Evolutionary conservation across 108 stramenopile genomes (phyloP).

Genomic region (Mediolabrus comicus): DNA sequence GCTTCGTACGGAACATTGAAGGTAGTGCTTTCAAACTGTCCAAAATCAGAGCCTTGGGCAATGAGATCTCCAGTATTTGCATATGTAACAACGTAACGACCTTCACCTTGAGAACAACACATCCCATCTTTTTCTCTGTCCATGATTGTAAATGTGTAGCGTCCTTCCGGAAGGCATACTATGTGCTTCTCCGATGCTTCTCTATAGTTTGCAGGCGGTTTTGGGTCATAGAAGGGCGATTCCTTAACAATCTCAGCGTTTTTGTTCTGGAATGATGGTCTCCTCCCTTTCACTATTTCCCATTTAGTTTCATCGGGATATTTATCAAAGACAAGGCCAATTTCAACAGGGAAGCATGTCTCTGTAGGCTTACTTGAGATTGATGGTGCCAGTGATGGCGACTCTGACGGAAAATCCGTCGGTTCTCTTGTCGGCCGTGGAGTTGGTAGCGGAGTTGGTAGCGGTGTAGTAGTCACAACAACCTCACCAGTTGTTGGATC

Average conservation of each 20-base stretch:
- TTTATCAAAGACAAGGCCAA: slow-evolving; percentile 35
- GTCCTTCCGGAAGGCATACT: slow-evolving; percentile 27
- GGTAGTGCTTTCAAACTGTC: slow-evolving; percentile 23
- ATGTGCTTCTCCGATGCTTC: slow-evolving; percentile 29
- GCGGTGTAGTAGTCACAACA: no score
- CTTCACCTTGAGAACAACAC: slow-evolving; percentile 26
- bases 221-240: slow-evolving; percentile 33
- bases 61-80: slow-evolving; percentile 32
- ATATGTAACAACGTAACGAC: slow-evolving; percentile 28
- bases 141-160: slow-evolving; percentile 40
- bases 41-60: slow-evolving; percentile 20
- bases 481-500: not conserved
- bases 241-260: slow-evolving; percentile 10
- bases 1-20: slow-evolving; percentile 27
- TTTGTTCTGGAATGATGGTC: slow-evolving; percentile 19
- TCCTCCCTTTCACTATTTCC: slow-evolving; percentile 33
- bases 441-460: not conserved
- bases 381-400: not conserved
- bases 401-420: not conserved
- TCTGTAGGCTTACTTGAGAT: not conserved
- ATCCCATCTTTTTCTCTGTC: slow-evolving; percentile 28
- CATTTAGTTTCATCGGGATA: slow-evolving; percentile 29
- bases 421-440: not conserved
- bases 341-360: slow-evolving; percentile 32
- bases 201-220: slow-evolving; percentile 11